Conservation (phyloP, 495 filamentous ascomycete genomes). For the Bathelium albidoporum region DNA sequence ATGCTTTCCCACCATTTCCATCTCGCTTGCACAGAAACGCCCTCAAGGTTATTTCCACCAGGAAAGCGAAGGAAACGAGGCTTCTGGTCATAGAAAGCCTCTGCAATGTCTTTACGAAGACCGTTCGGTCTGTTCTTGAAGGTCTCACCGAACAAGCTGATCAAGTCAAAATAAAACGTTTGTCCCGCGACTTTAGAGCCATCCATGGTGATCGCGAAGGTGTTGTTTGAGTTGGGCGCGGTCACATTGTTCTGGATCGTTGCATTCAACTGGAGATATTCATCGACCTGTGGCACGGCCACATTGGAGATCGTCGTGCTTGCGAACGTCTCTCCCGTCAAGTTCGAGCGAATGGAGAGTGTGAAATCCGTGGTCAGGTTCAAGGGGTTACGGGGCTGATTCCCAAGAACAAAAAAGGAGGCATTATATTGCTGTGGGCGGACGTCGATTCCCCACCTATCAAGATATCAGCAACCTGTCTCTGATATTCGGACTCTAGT, state of each 20-base stretch:
- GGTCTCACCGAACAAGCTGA: slow-evolving; percentile 59
- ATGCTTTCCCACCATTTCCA: slow-evolving; percentile 66
- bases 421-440: slow-evolving; percentile 21
- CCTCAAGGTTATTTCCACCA: slow-evolving; percentile 51
- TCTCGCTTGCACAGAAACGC: slow-evolving; percentile 26
- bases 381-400: neutral
- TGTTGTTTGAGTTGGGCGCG: slow-evolving; percentile 54
- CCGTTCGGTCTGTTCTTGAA: slow-evolving; percentile 54
- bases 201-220: slow-evolving; percentile 52
- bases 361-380: slow-evolving; percentile 14
- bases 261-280: slow-evolving; percentile 16
- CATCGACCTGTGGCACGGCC: slow-evolving; percentile 14
- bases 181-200: slow-evolving; percentile 24
- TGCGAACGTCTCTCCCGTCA: slow-evolving; percentile 23
- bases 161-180: slow-evolving; percentile 50
- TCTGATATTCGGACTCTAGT: neutral
- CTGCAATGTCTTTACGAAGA: slow-evolving; percentile 47
- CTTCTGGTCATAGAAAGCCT: slow-evolving; percentile 42
- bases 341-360: slow-evolving; percentile 22
- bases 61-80: slow-evolving; percentile 49
- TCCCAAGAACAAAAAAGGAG: slow-evolving; percentile 20
- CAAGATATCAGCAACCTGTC: neutral
- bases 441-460: slow-evolving; percentile 24
- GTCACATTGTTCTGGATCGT: slow-evolving; percentile 26
- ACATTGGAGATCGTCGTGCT: slow-evolving; percentile 26